Evolutionary conservation across 768 basidiomycete genomes (phyloP), one percentile per base, ranked within the genome.

Genomic region (Phaeolepiota aurea): DNA sequence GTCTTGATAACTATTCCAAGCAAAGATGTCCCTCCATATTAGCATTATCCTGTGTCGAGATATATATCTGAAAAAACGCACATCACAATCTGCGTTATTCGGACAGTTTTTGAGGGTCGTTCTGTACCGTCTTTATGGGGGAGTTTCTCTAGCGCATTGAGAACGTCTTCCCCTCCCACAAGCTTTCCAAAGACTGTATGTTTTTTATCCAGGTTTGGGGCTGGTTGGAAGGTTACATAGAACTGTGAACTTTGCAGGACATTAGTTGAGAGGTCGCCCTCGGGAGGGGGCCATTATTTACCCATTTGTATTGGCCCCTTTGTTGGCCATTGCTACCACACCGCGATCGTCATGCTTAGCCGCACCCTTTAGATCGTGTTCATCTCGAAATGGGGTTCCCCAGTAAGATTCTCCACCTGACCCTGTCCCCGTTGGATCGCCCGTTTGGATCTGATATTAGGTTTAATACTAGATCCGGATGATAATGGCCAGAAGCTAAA

Each of bases 181-280:
- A 98, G 71, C 50, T 94, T 93, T 2, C 96, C 96, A 54, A 98
- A 99, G 2, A 98, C 96, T 0, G 92, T 93, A 54, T 93, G 91
- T 54, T 93, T 92, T 44, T 79, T 85, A 60, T 98, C 87, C 15
- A 99, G 76, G 57, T 98, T 79, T 0, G 87, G 73, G 4, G 89
- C 75, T 1, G 82, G 63, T 39, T 71, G 76, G 71, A 97, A 98
- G 0, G 94, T 92, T 33, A 98, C 54, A 59, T 89, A 98, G 63
- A 90, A 99, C 55, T 97, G 94, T 2, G 90, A 90, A 11, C 89
- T 90, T 40, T 19, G 20, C 10, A 32, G 23, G 33, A 3, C 15
- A 53, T 14, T 46, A 41, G 14, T 23, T 14, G 3, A 35, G 15
- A n/a, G 14, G 16, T 19, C 32, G 14, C 9, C 34, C 13, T 34